Conservation (phyloP, 257 asterid genomes). For the Linderniella brevidens region DNA sequence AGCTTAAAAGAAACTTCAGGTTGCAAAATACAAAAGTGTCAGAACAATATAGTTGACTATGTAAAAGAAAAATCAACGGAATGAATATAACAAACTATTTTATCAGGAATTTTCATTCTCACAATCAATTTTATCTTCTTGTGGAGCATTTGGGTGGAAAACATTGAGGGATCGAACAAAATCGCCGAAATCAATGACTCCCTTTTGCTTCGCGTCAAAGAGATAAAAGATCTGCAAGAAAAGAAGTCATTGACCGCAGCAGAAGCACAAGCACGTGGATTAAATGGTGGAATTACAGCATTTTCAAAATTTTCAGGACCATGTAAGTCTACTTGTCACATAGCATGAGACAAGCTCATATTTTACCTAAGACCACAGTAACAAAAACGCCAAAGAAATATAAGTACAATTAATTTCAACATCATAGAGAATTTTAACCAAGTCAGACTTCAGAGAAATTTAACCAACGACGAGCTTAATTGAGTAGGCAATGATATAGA, state of each 20-base stretch:
- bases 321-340: no score
- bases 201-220: conserved; percentile 89
- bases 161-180: conserved; percentile 83
- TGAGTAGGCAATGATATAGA: no score
- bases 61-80: conserved; percentile 6
- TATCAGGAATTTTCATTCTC: conserved; percentile 13
- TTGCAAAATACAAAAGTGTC: conserved; percentile 14
- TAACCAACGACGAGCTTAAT: no score
- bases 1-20: conserved; percentile 89
- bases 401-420: no score
- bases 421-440: no score
- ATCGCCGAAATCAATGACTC: conserved; percentile 94
- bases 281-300: neutral
- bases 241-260: neutral
- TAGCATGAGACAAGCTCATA: no score
- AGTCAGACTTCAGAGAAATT: no score
- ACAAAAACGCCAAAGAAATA: no score
- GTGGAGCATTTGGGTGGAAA: conserved; percentile 97
- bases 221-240: conserved; percentile 73
- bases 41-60: conserved; percentile 1
- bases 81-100: neutral
- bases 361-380: no score
- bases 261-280: neutral
- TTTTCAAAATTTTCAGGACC: no score
- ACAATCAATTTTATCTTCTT: conserved; percentile 85